These are phyloP conservation scores for Suhomyces faveliae DNA, from an alignment of 805 yeast species.

Conservation along the genomic window DNA sequence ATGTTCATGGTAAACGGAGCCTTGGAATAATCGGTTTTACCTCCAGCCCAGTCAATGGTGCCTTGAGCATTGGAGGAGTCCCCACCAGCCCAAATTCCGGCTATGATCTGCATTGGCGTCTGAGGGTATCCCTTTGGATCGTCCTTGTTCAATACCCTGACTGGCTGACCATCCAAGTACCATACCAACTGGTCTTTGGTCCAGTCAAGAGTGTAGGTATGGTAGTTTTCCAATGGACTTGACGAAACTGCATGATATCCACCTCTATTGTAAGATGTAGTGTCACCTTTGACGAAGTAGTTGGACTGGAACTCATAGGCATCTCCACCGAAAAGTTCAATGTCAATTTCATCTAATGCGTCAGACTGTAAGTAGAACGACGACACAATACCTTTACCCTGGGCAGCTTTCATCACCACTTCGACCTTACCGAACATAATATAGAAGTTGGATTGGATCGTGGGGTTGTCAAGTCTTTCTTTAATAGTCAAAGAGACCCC, in stretches of 20 bases:
- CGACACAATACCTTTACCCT: slow-evolving; percentile 77
- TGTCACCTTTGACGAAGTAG: slow-evolving; percentile 78
- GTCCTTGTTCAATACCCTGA: slow-evolving; percentile 59
- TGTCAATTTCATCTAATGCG: slow-evolving; percentile 85
- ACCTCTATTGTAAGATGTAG: slow-evolving; percentile 78
- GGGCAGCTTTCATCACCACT: slow-evolving; percentile 66
- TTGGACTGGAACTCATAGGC: slow-evolving; percentile 71
- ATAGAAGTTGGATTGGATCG: slow-evolving; percentile 73
- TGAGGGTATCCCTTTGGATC: slow-evolving; percentile 78
- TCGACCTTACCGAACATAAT: slow-evolving; percentile 88
- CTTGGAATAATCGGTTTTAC: slow-evolving; percentile 57
- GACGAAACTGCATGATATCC: slow-evolving; percentile 55
- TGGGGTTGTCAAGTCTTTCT: slow-evolving; percentile 72
- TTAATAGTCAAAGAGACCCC: slow-evolving; percentile 66
- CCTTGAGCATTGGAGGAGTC: slow-evolving; percentile 63
- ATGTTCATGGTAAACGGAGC: slow-evolving; percentile 72
- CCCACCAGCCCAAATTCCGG: slow-evolving; percentile 85
- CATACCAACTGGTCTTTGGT: slow-evolving; percentile 61
- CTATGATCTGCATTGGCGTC: slow-evolving; percentile 73
- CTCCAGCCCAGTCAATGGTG: slow-evolving; percentile 84
- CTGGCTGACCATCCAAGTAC: slow-evolving; percentile 66
- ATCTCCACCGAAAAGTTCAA: slow-evolving; percentile 87
- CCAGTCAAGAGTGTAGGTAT: slow-evolving; percentile 88
- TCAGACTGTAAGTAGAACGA: slow-evolving; percentile 79
- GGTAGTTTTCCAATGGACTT: slow-evolving; percentile 57